Evolutionary conservation across 257 asterid species (phyloP).

Genomic region (Handroanthus guayacan): DNA sequence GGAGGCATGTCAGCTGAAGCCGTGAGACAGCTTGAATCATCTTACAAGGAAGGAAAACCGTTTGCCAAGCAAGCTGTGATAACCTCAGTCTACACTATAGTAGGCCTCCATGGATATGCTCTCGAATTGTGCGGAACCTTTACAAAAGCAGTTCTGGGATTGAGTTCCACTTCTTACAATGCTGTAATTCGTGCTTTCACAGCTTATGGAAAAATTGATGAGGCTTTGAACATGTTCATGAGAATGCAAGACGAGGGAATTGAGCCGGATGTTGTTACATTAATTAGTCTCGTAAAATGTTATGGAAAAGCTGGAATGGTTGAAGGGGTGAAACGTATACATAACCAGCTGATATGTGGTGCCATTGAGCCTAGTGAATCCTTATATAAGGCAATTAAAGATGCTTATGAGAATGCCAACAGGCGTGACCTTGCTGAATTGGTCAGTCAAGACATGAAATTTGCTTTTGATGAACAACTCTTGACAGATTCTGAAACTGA

Average conservation of each 20-base stretch:
- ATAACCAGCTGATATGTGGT: conserved; percentile 68
- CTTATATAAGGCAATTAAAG: conserved; percentile 66
- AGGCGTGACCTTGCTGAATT: conserved; percentile 83
- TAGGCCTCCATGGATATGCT: conserved; percentile 74
- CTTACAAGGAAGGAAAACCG: conserved; percentile 69
- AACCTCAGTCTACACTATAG: conserved; percentile 65
- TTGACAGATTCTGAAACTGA: conserved; percentile 55
- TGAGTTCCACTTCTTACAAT: conserved; percentile 69
- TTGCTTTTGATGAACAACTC: conserved; percentile 49
- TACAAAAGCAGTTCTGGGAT: conserved; percentile 48
- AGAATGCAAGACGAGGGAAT: conserved; percentile 86
- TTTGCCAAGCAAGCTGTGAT: conserved; percentile 80
- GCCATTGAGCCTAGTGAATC: conserved; percentile 63
- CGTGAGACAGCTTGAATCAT: conserved; percentile 63
- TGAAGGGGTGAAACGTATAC: conserved; percentile 85
- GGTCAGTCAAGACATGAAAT: conserved; percentile 75
- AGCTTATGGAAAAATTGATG: conserved; percentile 66
- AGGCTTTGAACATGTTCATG: conserved; percentile 83
- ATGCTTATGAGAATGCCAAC: conserved; percentile 66
- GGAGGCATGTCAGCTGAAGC: conserved; percentile 71
- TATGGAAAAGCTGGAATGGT: conserved; percentile 88
- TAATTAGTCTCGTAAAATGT: conserved; percentile 71
- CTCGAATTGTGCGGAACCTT: conserved; percentile 73
- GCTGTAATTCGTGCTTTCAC: conserved; percentile 77
- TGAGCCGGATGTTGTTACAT: conserved; percentile 79